Conservation (phyloP, 208 protist species). For the Kentomonas sorsogonicus region DNA sequence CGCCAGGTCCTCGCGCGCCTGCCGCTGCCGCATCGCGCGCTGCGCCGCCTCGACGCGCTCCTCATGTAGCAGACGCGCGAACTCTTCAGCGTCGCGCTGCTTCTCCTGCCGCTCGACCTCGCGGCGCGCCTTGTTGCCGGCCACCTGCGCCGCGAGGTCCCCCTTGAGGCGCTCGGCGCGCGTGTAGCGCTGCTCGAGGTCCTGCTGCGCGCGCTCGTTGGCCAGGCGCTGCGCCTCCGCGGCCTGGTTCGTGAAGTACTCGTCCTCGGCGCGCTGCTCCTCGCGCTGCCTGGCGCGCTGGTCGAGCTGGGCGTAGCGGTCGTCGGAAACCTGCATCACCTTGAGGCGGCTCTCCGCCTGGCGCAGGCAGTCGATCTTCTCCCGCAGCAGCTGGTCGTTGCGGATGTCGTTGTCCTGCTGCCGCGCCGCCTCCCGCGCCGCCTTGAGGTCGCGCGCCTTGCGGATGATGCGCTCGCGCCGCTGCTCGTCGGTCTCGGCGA, state of each 20-base stretch:
- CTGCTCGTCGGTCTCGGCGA: slow-evolving; percentile 81
- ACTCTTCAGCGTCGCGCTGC: slow-evolving; percentile 47
- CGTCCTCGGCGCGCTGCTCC: slow-evolving; percentile 42
- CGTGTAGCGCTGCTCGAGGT: slow-evolving; percentile 49
- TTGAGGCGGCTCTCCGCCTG: slow-evolving; percentile 82
- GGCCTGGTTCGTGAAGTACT: slow-evolving; percentile 70
- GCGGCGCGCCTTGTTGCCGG: slow-evolving; percentile 52
- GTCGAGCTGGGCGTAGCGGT: slow-evolving; percentile 61
- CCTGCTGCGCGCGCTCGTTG: slow-evolving; percentile 50
- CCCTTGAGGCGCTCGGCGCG: slow-evolving; percentile 30
- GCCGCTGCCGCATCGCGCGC: slow-evolving; percentile 23
- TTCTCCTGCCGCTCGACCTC: slow-evolving; percentile 27
- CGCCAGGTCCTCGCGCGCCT: slow-evolving; percentile 30
- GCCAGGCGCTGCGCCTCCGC: slow-evolving; percentile 55
- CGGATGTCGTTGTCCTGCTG: slow-evolving; percentile 42
- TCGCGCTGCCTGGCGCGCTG: slow-evolving; percentile 30
- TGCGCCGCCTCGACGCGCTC: slow-evolving; percentile 50
- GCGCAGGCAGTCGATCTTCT: slow-evolving; percentile 71
- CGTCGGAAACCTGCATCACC: slow-evolving; percentile 79
- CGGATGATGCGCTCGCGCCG: slow-evolving; percentile 72
- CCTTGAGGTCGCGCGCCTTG: slow-evolving; percentile 68
- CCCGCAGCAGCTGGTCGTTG: slow-evolving; percentile 68
- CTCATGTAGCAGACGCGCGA: slow-evolving; percentile 64
- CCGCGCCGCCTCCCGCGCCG: slow-evolving; percentile 46
- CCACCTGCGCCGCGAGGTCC: slow-evolving; percentile 71